Evolutionary conservation across 2,329 filamentous ascomycete species (phyloP).

Genomic region (Magnaporthiopsis incrustans): DNA sequence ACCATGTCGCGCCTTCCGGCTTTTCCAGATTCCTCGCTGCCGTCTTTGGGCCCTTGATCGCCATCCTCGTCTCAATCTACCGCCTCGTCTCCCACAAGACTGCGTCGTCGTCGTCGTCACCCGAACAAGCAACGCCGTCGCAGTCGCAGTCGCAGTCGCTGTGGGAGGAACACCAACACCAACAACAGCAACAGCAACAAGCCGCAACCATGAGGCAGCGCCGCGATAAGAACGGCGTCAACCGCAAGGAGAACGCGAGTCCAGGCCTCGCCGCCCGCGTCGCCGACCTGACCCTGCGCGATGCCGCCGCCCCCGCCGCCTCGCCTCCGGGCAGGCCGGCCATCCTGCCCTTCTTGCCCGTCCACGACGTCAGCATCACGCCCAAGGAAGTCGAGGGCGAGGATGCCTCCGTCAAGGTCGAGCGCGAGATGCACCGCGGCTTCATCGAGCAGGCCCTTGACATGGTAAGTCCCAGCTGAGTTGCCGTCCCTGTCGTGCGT

Average conservation of each 20-base stretch:
- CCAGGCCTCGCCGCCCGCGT: not conserved
- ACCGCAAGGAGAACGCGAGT: conserved; percentile 1
- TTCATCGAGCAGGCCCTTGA: conserved; percentile 83
- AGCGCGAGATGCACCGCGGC: conserved; percentile 36
- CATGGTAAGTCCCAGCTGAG: conserved; percentile 54
- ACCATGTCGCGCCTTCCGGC: not conserved
- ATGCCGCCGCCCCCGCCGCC: not conserved
- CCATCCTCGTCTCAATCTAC: conserved; percentile 1
- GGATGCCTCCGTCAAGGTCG: conserved; percentile 19
- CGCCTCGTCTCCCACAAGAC: not conserved
- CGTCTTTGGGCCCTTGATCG: not conserved
- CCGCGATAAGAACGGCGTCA: not conserved
- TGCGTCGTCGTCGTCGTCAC: not conserved
- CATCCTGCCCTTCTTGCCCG: conserved; percentile 1
- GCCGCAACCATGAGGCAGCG: not conserved
- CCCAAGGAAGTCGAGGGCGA: conserved; percentile 24
- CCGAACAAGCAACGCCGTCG: not conserved
- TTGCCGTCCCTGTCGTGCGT: not conserved
- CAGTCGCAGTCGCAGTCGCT: not conserved
- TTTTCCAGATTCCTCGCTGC: not conserved
- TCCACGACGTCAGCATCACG: not conserved
- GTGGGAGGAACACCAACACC: no score
- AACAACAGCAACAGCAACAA: no score
- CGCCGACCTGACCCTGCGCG: conserved; percentile 2
- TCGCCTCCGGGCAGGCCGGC: not conserved